Evolutionary conservation across 2,329 filamentous ascomycete genomes (phyloP), one percentile per base, ranked within the genome.

Genomic region (Colletotrichum destructivum): DNA sequence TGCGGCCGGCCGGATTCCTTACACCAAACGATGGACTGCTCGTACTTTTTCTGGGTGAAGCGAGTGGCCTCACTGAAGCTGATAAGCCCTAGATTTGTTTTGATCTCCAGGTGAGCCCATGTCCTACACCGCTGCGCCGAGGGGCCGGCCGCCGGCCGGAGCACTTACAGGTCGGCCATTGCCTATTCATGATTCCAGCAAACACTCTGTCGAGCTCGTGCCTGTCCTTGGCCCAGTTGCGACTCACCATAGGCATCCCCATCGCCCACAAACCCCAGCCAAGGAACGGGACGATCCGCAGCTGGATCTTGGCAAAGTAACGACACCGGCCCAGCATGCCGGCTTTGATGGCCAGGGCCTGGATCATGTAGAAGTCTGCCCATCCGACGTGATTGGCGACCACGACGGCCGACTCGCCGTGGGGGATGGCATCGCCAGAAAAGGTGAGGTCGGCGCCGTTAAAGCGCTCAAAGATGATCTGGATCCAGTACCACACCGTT

Each of bases 251-350:
- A 8, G 89, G 89, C 88, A 91, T 90, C 2, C 89, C 88, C 84
- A 91, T 89, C 4, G 87, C 89, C 89, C 88, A 90, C 44, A 91
- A 82, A 2, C 88, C 90, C 89, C 89, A 91, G 21, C 89, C 89
- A 9, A 91, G 82, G 71, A 92, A 88, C 5, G 89, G 89, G 15
- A 91, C 87, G 80, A 85, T 84, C 71, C 85, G 85, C 69, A 92
- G 82, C 78, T 90, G 85, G 70, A 86, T 84, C 80, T 91, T 92
- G 67, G 89, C 87, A 77, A 91, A 91, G 83, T 89, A 91, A 38
- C 88, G 85, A 76, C 88, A 90, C 62, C 88, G 83, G n/a, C 87
- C 83, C 9, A 91, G 84, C 90, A 92, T 92, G 66, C 84, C 84
- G 15, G 86, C 80, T 52, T 82, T 82, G 59, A 86, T 75, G 16